phyloP scores from a whole-genome alignment of 495 filamentous ascomycete species.

The Opeltia flavorubescens region DNA sequence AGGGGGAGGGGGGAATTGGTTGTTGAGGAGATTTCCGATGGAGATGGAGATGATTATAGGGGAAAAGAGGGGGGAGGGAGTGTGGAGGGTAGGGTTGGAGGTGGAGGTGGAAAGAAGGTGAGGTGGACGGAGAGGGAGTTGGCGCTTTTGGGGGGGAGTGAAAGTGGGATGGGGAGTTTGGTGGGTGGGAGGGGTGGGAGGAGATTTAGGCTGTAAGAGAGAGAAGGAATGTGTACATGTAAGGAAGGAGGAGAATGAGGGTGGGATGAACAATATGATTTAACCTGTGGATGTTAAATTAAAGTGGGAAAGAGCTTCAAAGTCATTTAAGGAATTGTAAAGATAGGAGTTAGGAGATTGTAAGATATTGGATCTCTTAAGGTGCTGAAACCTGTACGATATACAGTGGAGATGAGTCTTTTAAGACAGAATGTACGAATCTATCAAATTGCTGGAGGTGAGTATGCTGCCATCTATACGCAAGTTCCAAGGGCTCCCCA shows the following conservation, averaged over 20 bases:
- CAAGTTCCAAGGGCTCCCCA: too few species aligned
- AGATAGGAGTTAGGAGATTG: too few species aligned
- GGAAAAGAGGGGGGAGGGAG: background rate
- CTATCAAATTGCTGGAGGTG: too few species aligned
- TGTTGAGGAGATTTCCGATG: too few species aligned
- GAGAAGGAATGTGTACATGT: conserved; percentile 15
- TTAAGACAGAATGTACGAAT: too few species aligned
- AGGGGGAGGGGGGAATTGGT: conserved; percentile 10
- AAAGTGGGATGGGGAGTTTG: conserved; percentile 17
- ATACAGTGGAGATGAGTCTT: too few species aligned
- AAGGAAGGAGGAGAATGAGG: conserved; percentile 12
- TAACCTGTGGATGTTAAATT: too few species aligned
- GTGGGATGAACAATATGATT: conserved; percentile 3
- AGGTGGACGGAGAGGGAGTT: conserved; percentile 1
- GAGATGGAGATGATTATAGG: background rate
- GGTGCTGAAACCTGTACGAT: too few species aligned
- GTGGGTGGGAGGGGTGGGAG: conserved; percentile 13
- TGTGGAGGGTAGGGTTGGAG: background rate
- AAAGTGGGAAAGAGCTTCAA: too few species aligned
- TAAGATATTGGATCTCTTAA: too few species aligned
- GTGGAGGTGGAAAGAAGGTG: conserved; percentile 8
- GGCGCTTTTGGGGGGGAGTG: background rate
- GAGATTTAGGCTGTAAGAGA: conserved; percentile 39
- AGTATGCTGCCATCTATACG: too few species aligned
- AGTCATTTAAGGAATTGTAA: too few species aligned